Percentiles rank a stretch among this genome's conserved stretches.
Conservation (phyloP, 2,329 filamentous ascomycete genomes). For the Claviceps citrina region DNA sequence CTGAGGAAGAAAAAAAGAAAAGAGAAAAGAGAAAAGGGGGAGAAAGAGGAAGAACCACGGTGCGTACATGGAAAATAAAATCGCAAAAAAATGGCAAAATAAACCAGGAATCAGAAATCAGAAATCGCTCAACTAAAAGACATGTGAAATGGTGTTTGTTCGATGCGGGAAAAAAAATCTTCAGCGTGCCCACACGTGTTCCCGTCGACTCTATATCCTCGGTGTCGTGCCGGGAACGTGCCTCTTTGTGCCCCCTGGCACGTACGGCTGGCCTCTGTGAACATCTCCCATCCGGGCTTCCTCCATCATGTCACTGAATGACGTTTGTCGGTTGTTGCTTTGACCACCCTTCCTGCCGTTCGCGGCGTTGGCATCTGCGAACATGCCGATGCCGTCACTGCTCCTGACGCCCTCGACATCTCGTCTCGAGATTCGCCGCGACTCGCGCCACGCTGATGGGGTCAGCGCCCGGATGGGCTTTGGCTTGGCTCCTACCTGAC, state of each 20-base stretch:
- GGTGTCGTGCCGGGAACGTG: constrained; percentile 22
- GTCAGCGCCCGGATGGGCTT: constrained; percentile 27
- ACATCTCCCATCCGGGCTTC: constrained; percentile 28
- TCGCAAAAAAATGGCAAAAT: too few species aligned
- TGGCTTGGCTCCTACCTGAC: constrained; percentile 15
- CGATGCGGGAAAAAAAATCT: neutral
- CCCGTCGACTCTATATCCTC: constrained; percentile 15
- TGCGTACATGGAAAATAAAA: too few species aligned
- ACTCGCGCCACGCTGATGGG: constrained; percentile 10
- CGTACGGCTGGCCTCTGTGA: constrained; percentile 26
- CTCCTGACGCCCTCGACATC: constrained; percentile 26
- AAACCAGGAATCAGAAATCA: too few species aligned
- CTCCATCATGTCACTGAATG: constrained; percentile 39
- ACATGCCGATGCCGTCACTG: constrained; percentile 37
- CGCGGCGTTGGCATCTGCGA: constrained; percentile 32
- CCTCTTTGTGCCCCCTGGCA: neutral
- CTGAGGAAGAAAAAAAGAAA: too few species aligned
- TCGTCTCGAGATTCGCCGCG: constrained; percentile 17
- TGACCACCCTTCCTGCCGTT: neutral
- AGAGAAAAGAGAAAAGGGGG: too few species aligned
- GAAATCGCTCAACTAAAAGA: too few species aligned
- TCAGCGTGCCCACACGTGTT: too few species aligned
- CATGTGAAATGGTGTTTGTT: too few species aligned
- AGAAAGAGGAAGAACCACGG: too few species aligned
- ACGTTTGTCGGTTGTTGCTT: constrained; percentile 25